Conservation (phyloP, 148 eudicot species). For the Cornus suecica region DNA sequence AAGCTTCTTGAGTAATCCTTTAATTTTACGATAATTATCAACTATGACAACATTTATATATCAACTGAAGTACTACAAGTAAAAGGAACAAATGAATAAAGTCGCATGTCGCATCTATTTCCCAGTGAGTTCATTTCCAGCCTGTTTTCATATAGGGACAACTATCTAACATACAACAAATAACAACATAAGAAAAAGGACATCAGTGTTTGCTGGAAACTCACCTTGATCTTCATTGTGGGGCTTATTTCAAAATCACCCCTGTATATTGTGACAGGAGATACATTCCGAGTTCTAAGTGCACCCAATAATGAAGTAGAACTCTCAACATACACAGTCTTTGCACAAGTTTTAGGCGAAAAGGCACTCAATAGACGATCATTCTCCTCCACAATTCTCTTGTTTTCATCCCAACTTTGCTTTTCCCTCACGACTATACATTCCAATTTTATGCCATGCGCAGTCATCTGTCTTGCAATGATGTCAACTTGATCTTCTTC, state of each 20-base stretch:
- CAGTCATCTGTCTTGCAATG: slow-evolving; percentile 75
- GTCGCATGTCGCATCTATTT: not conserved
- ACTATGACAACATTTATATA: not conserved
- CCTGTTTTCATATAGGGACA: too few relatives aligned
- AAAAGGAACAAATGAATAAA: not conserved
- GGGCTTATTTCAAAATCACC: slow-evolving; percentile 90
- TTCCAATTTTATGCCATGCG: slow-evolving; percentile 85
- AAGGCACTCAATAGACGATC: slow-evolving; percentile 59
- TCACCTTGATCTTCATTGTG: slow-evolving; percentile 79
- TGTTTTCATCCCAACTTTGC: slow-evolving; percentile 37
- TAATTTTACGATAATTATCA: not conserved
- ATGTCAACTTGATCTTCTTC: slow-evolving; percentile 88
- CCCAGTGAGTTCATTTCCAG: not conserved
- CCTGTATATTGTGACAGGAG: slow-evolving; percentile 89
- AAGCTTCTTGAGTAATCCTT: not conserved
- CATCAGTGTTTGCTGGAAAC: slow-evolving; percentile 1
- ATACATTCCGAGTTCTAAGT: slow-evolving; percentile 76
- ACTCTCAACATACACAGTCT: slow-evolving; percentile 69
- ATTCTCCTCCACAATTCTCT: slow-evolving; percentile 66
- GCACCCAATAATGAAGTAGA: slow-evolving; percentile 84
- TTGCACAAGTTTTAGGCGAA: slow-evolving; percentile 59
- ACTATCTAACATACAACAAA: not conserved
- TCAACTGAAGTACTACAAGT: not conserved
- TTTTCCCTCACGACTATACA: slow-evolving; percentile 65
- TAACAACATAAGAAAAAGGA: not conserved